Percentiles rank a stretch among this genome's conserved stretches.
Conservation (phyloP, 2,329 filamentous ascomycete species). For the Clarireedia hainanense region DNA sequence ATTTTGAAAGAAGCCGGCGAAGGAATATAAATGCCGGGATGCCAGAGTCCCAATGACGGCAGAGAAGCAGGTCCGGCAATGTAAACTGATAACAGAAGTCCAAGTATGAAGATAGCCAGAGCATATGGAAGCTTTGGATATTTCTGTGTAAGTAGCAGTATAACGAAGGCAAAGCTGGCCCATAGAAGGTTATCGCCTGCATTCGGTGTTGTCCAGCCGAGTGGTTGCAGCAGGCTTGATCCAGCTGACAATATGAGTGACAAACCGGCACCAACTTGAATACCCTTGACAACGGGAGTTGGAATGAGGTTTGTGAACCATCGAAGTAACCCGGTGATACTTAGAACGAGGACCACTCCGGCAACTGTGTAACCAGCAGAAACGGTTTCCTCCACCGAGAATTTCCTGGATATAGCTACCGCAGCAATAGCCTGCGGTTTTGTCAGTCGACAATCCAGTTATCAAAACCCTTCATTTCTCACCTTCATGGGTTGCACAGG, state of each 20-base stretch:
- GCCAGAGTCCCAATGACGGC: conserved; percentile 52
- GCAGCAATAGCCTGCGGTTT: conserved; percentile 75
- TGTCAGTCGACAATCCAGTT: conserved; percentile 10
- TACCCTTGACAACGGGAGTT: conserved; percentile 84
- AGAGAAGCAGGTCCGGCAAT: conserved; percentile 34
- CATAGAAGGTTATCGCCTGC: conserved; percentile 73
- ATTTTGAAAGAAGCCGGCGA: conserved; percentile 36
- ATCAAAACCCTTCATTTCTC: not conserved
- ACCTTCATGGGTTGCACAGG: conserved; percentile 85
- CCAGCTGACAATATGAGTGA: conserved; percentile 75
- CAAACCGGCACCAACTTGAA: conserved; percentile 86
- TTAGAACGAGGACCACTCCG: conserved; percentile 65
- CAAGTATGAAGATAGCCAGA: conserved; percentile 60
- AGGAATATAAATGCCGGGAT: conserved; percentile 44
- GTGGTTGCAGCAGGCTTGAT: conserved; percentile 53
- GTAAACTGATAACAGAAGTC: conserved; percentile 55
- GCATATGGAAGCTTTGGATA: conserved; percentile 69
- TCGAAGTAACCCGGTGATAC: conserved; percentile 67
- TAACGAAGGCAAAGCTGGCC: conserved; percentile 64
- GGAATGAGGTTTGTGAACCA: conserved; percentile 63
- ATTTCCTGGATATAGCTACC: conserved; percentile 66
- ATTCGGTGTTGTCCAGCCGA: conserved; percentile 59
- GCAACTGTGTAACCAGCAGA: conserved; percentile 78
- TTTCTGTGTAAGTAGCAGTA: conserved; percentile 60
- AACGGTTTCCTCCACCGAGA: conserved; percentile 64